phyloP scores from a whole-genome alignment of 1,284 basidiomycete species.

The Meripilus lineatus region DNA sequence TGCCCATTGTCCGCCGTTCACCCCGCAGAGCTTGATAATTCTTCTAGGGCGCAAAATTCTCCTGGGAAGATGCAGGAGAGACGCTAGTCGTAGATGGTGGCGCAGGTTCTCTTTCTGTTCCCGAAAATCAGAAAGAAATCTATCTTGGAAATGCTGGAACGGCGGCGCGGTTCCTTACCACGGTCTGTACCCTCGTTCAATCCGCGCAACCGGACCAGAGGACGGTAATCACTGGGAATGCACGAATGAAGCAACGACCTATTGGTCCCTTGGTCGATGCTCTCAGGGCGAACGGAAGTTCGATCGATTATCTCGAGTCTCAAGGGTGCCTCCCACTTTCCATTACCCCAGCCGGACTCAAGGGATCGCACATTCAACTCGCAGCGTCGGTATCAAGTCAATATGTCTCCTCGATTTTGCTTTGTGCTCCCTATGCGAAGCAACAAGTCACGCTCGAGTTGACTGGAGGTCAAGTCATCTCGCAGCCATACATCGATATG shows the following conservation, averaged over 20 bases:
- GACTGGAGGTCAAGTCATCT: conserved; percentile 91
- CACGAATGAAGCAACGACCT: conserved; percentile 96
- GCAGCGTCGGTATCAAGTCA: conserved; percentile 95
- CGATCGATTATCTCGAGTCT: conserved; percentile 76
- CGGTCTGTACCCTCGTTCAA: conserved; percentile 86
- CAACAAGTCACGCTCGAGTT: conserved; percentile 86
- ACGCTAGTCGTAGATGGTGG: conserved; percentile 92
- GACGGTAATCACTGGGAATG: conserved; percentile 93
- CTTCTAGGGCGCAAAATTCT: conserved; percentile 76
- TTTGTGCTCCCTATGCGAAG: conserved; percentile 91
- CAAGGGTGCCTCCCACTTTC: conserved; percentile 87
- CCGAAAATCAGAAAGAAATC: conserved; percentile 77
- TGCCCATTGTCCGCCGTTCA: not conserved
- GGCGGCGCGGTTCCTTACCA: conserved; percentile 95
- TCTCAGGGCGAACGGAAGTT: conserved; percentile 76
- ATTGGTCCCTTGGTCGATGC: conserved; percentile 97
- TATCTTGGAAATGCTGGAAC: conserved; percentile 98
- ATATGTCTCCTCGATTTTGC: conserved; percentile 96
- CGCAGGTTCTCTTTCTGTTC: conserved; percentile 74
- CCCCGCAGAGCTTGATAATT: too few relatives aligned
- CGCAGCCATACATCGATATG: conserved; percentile 99
- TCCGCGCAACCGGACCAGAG: conserved; percentile 38
- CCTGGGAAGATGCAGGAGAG: conserved; percentile 92
- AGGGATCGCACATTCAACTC: conserved; percentile 81
- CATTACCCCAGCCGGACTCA: conserved; percentile 82